These are phyloP conservation scores for Trichocladium antarcticum DNA, from an alignment of 495 filamentous ascomycete genomes.

Conservation along the genomic window DNA sequence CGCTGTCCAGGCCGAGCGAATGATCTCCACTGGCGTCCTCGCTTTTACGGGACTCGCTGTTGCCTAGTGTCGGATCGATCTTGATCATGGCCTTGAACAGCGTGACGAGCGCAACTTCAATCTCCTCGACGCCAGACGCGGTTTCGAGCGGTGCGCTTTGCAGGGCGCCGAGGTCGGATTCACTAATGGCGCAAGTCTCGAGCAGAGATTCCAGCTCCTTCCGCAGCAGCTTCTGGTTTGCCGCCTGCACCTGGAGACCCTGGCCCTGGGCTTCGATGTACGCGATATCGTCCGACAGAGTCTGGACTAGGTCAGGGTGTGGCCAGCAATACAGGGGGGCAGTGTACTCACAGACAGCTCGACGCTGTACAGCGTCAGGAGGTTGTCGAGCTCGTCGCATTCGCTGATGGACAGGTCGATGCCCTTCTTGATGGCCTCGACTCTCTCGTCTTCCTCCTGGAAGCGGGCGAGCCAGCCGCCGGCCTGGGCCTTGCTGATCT, in stretches of 20 bases:
- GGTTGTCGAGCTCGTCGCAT: conserved; percentile 88
- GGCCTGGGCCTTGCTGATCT: conserved; percentile 80
- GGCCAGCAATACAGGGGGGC: conserved; percentile 13
- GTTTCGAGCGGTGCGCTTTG: conserved; percentile 63
- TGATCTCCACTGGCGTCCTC: conserved; percentile 41
- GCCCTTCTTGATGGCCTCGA: conserved; percentile 67
- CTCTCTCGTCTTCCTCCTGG: conserved; percentile 79
- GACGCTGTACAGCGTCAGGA: conserved; percentile 86
- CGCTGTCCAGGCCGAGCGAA: conserved; percentile 53
- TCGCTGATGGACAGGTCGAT: conserved; percentile 83
- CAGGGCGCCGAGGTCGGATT: conserved; percentile 59
- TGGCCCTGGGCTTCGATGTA: conserved; percentile 96
- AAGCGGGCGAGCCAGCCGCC: conserved; percentile 84
- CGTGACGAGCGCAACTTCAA: conserved; percentile 65
- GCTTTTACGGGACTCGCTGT: conserved; percentile 40
- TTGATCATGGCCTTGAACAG: conserved; percentile 91
- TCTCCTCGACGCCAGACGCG: conserved; percentile 55
- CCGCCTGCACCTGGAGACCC: conserved; percentile 90
- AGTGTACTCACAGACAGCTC: conserved; percentile 68
- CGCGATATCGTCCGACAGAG: conserved; percentile 84
- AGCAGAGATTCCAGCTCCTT: conserved; percentile 74
- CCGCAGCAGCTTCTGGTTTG: conserved; percentile 90
- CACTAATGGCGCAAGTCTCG: conserved; percentile 75
- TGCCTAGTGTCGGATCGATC: conserved; percentile 69
- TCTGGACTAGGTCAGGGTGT: conserved; percentile 45